Conservation (phyloP, 2,329 filamentous ascomycete species). For the Zasmidium cellare region DNA sequence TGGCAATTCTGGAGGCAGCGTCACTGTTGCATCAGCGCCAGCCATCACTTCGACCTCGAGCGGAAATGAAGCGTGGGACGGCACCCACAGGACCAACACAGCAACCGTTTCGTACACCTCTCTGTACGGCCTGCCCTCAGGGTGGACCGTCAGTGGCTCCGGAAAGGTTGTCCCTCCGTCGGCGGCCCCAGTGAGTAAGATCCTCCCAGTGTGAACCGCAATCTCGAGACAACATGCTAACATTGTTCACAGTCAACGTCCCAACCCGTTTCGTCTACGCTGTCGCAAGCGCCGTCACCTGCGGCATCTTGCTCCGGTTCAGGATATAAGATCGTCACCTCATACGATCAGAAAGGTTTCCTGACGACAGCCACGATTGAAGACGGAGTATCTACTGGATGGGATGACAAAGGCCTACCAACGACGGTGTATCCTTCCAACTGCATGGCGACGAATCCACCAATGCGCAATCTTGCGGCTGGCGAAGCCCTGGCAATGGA, state of each 20-base stretch:
- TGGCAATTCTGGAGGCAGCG: conserved; percentile 56
- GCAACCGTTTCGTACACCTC: conserved; percentile 43
- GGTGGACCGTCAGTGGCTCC: conserved; percentile 75
- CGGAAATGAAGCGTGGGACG: conserved; percentile 63
- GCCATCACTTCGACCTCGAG: conserved; percentile 62
- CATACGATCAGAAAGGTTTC: conserved; percentile 53
- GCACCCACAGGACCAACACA: conserved; percentile 54
- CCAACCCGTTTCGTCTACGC: conserved; percentile 55
- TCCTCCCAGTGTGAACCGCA: conserved; percentile 6
- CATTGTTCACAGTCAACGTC: conserved; percentile 37
- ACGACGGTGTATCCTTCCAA: conserved; percentile 37
- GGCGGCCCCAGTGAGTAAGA: conserved; percentile 67
- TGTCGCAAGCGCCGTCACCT: conserved; percentile 46
- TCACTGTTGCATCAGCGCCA: conserved; percentile 58
- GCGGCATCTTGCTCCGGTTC: conserved; percentile 44
- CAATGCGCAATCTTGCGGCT: not conserved
- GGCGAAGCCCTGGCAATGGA: conserved; percentile 14
- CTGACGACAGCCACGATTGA: conserved; percentile 46
- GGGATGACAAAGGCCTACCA: conserved; percentile 48
- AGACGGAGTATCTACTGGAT: conserved; percentile 42
- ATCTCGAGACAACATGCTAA: conserved; percentile 24
- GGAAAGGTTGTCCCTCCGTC: conserved; percentile 77
- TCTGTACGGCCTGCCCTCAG: conserved; percentile 66
- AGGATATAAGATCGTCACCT: conserved; percentile 47
- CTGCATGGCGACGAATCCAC: conserved; percentile 14